Percentiles rank a stretch among this genome's conserved stretches.
These are phyloP conservation scores for Yamadazyma triangularis DNA, from an alignment of 1,139 yeast species.

Conservation along the genomic window DNA sequence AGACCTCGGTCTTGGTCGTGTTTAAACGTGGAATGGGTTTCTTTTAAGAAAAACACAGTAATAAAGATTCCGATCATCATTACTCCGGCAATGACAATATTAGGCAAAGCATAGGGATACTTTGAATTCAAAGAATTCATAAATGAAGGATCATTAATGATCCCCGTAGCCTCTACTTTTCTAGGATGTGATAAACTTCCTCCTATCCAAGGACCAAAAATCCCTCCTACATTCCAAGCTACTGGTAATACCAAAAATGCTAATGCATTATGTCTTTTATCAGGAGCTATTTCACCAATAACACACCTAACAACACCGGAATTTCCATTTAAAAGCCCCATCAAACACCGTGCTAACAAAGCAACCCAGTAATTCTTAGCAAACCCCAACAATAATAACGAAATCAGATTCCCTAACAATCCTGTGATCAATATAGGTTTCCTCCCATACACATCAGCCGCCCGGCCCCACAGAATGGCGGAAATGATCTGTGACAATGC, in stretches of 20 bases:
- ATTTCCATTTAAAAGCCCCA: conserved; percentile 57
- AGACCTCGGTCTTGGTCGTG: conserved; percentile 44
- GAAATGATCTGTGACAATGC: conserved; percentile 51
- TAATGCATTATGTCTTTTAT: conserved; percentile 51
- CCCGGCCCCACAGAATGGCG: conserved; percentile 55
- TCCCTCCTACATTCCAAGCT: conserved; percentile 52
- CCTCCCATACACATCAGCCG: conserved; percentile 50
- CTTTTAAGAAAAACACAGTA: conserved; percentile 52
- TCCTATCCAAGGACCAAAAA: conserved; percentile 47
- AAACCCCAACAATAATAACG: conserved; percentile 49
- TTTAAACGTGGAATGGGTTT: conserved; percentile 45
- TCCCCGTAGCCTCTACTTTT: conserved; percentile 1
- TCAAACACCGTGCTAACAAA: conserved; percentile 42
- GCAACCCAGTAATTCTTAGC: conserved; percentile 46
- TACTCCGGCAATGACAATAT: conserved; percentile 44
- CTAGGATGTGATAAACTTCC: conserved; percentile 36
- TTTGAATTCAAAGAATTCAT: neutral
- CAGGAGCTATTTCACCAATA: conserved; percentile 54
- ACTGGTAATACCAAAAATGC: conserved; percentile 57
- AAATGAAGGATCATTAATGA: too few species aligned
- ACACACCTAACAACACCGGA: conserved; percentile 54
- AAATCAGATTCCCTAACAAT: conserved; percentile 40
- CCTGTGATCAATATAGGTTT: conserved; percentile 50
- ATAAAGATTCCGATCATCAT: conserved; percentile 31
- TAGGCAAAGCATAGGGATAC: conserved; percentile 58